These are phyloP conservation scores for Athelia psychrophila DNA, from an alignment of 1,284 basidiomycete species.

Conservation along the genomic window DNA sequence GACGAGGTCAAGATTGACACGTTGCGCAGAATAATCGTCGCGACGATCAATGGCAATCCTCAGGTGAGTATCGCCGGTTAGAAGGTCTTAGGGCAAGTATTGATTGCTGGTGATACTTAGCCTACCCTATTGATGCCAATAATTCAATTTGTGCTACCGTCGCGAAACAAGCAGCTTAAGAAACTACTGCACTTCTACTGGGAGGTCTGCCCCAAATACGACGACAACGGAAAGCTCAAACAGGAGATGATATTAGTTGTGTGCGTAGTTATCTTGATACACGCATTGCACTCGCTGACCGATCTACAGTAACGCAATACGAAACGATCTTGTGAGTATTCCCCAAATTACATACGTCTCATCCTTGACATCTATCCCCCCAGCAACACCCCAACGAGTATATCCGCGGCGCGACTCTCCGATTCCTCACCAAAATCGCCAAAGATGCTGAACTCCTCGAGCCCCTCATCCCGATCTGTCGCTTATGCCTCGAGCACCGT, in stretches of 20 bases:
- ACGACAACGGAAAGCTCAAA: conserved; percentile 96
- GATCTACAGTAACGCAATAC: conserved; percentile 82
- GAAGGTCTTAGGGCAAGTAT: not conserved
- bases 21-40: conserved; percentile 92
- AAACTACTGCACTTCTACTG: conserved; percentile 99
- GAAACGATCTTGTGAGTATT: conserved; percentile 85
- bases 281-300: conserved; percentile 16
- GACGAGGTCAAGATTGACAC: conserved; percentile 98
- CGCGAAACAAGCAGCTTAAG: conserved; percentile 95
- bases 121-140: conserved; percentile 95
- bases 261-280: conserved; percentile 46
- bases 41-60: conserved; percentile 94
- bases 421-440: conserved; percentile 95
- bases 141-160: conserved; percentile 97
- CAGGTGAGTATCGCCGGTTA: conserved; percentile 44
- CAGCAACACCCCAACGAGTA: conserved; percentile 99
- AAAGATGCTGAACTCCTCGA: conserved; percentile 95
- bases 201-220: conserved; percentile 99
- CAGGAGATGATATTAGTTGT: conserved; percentile 99
- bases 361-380: not conserved
- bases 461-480: conserved; percentile 92
- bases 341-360: conserved; percentile 1
- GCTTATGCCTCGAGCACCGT: conserved; percentile 94
- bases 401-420: conserved; percentile 95
- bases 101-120: conserved; percentile 36